phyloP scores from a whole-genome alignment of 2,329 filamentous ascomycete genomes.

The Pseudonectria buxi region DNA sequence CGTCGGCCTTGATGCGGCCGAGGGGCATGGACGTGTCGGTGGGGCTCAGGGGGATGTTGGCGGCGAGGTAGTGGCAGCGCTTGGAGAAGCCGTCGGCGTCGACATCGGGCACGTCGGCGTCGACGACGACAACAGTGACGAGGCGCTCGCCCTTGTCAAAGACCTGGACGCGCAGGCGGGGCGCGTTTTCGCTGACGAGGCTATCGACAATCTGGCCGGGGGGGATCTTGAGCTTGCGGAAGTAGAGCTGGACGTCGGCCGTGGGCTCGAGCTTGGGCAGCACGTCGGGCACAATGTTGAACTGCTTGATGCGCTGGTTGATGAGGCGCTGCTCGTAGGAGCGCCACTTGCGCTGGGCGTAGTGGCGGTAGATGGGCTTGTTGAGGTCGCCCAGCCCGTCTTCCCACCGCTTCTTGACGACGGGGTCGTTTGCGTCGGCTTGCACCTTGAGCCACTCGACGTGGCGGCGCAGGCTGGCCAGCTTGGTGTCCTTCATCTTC shows the following conservation, averaged over 20 bases:
- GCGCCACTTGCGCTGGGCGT: slow-evolving; percentile 84
- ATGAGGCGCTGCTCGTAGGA: slow-evolving; percentile 73
- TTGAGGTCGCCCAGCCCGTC: slow-evolving; percentile 88
- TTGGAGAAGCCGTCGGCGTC: slow-evolving; percentile 69
- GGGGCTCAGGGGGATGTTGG: slow-evolving; percentile 49
- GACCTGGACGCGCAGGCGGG: slow-evolving; percentile 73
- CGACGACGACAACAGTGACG: slow-evolving; percentile 77
- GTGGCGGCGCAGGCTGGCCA: slow-evolving; percentile 64
- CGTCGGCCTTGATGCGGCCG: slow-evolving; percentile 48
- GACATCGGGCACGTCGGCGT: slow-evolving; percentile 81
- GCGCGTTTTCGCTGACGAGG: slow-evolving; percentile 62
- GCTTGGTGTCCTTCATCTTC: slow-evolving; percentile 55
- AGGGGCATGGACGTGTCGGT: slow-evolving; percentile 58
- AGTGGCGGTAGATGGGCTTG: slow-evolving; percentile 90
- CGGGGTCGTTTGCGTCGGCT: slow-evolving; percentile 90
- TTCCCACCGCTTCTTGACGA: slow-evolving; percentile 90
- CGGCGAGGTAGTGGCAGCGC: slow-evolving; percentile 82
- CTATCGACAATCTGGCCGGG: slow-evolving; percentile 77
- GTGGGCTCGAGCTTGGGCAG: slow-evolving; percentile 71
- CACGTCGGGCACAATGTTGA: slow-evolving; percentile 83
- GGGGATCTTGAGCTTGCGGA: slow-evolving; percentile 61
- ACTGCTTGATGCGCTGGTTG: slow-evolving; percentile 77
- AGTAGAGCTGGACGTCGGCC: slow-evolving; percentile 75
- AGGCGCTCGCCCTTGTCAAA: slow-evolving; percentile 78
- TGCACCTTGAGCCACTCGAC: slow-evolving; percentile 77